Evolutionary conservation across 345 rosid genomes (phyloP).

Genomic region (Noccaea bulbosa): DNA sequence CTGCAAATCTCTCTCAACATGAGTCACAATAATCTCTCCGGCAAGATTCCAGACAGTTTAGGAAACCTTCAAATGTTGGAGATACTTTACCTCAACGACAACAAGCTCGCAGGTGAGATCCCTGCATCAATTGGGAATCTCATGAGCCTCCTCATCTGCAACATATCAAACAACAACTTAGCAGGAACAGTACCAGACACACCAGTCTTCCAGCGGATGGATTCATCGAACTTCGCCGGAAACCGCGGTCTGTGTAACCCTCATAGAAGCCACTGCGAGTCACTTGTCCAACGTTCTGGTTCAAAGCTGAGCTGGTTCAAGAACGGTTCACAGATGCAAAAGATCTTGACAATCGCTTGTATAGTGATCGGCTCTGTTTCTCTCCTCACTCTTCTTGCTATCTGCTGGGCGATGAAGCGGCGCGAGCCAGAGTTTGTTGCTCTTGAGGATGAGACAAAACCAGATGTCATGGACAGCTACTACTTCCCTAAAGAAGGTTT

Average conservation of each 20-base stretch:
- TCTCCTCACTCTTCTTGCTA: conserved; percentile 50
- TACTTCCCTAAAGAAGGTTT: conserved; percentile 79
- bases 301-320: conserved; percentile 47
- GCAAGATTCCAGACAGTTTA: conserved; percentile 64
- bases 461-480: conserved; percentile 53
- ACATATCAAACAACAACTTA: conserved; percentile 76
- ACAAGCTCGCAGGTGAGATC: conserved; percentile 72
- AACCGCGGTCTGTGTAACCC: conserved; percentile 60
- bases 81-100: conserved; percentile 71
- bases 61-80: conserved; percentile 79
- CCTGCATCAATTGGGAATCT: conserved; percentile 68
- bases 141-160: conserved; percentile 76
- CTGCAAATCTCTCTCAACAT: conserved; percentile 85
- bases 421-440: conserved; percentile 52
- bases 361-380: conserved; percentile 55
- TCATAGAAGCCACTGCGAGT: conserved; percentile 48
- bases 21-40: conserved; percentile 71
- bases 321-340: conserved; percentile 46
- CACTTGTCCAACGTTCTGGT: conserved; percentile 37
- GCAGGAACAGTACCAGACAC: conserved; percentile 66
- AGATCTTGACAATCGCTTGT: conserved; percentile 56
- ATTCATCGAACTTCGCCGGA: conserved; percentile 66
- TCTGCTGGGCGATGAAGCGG: conserved; percentile 60
- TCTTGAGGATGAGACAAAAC: conserved; percentile 50
- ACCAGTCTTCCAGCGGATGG: conserved; percentile 67